Conservation (phyloP, 768 basidiomycete species). For the Termitomyces sp. region DNA sequence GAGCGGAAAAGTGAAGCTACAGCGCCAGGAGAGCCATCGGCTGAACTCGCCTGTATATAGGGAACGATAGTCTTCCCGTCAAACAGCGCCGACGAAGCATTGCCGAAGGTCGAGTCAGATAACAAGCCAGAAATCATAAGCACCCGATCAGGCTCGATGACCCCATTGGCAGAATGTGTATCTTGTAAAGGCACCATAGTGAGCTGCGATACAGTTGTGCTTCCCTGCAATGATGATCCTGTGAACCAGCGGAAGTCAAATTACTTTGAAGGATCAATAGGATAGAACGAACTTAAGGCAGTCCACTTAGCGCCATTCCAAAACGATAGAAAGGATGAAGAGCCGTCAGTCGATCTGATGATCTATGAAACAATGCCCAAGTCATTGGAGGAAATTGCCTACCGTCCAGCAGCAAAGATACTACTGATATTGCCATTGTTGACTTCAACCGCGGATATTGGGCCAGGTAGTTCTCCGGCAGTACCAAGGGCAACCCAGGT, state of each 20-base stretch:
- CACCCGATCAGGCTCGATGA: constrained; percentile 83
- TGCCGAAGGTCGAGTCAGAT: constrained; percentile 63
- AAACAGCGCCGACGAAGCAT: constrained; percentile 79
- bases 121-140: constrained; percentile 83
- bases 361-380: neutral
- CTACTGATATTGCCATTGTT: constrained; percentile 77
- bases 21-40: constrained; percentile 62
- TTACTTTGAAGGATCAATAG: neutral
- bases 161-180: constrained; percentile 60
- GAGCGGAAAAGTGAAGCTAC: constrained; percentile 83
- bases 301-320: constrained; percentile 85
- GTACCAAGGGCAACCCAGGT: constrained; percentile 72
- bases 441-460: constrained; percentile 83
- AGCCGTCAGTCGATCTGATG: constrained; percentile 48
- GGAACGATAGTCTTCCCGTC: constrained; percentile 83
- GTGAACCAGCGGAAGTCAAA: neutral
- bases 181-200: constrained; percentile 85
- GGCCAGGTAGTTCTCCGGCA: constrained; percentile 68
- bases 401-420: constrained; percentile 89
- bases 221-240: constrained; percentile 52
- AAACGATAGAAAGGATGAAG: constrained; percentile 66
- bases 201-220: constrained; percentile 73
- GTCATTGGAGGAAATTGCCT: constrained; percentile 19
- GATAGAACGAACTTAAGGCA: constrained; percentile 42
- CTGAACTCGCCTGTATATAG: constrained; percentile 65